Base-by-base conservation (phyloP, 2,329 filamentous ascomycete genomes). In the Boeremia lycopersici region DNA sequence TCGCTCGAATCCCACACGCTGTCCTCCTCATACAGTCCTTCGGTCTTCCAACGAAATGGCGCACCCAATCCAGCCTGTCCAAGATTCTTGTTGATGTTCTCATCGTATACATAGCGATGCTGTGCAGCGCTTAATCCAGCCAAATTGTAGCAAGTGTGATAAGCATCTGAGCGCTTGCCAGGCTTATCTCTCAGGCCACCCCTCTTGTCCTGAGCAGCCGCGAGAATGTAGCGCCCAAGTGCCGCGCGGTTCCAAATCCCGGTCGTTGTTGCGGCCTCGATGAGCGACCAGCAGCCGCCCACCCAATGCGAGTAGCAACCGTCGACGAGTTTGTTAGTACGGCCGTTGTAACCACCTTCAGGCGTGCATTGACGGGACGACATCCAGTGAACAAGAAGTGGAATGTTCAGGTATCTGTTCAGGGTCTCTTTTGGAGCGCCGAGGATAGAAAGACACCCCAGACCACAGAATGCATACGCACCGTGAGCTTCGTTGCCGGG, bases 241-340 rank as follows among this genome's bases (percentile, higher is more conserved):
- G 90, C 95, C 68, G 95, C 88, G 48, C 91, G 87, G 74, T 87
- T 93, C 82, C 91, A 97, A 41, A 92, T 76, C 1, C 45, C 48
- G 5, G 46, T 50, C 0, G 57, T 84, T 62, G 84, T 83, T 49
- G 88, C 88, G 53, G 91, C 90, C 78, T 97, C 89, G 63, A 98
- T 81, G 61, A 99, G 78, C 40, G 93, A 89, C 91, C 93, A 99
- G 78, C 93, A 98, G 49, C 89, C 90, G 49, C 95, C 95, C 30
- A 96, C 89, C 95, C 95, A 99, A 76, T 97, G 93, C 73, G 91
- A 96, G 79, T 99, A 99, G 78, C 95, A 99, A 40, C 93, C 95
- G 75, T 99, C 95, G 29, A 98, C 95, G 29, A 99, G 83, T 78
- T 99, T 99, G 81, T 98, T 98, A 26, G 93, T 96, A 64, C 95